Evolutionary conservation across 179 eudicot genomes (phyloP).

Genomic region (Vitellaria paradoxa): DNA sequence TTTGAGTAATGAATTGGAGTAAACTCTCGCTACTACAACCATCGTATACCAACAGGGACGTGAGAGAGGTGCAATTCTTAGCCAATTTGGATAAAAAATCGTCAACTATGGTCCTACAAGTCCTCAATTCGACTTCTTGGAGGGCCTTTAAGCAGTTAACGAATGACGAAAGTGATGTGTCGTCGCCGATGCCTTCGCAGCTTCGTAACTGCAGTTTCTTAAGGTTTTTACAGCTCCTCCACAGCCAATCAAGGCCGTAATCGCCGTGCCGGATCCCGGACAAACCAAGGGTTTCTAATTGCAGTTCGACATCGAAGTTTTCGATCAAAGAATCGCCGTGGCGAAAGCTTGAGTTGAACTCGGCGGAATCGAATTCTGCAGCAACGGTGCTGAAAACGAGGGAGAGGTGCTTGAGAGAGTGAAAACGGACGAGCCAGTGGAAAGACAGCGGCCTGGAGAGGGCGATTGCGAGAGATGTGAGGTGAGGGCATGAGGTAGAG

Average conservation of each 20-base stretch:
- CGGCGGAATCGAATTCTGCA: background rate
- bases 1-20: slow-evolving; percentile 42
- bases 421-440: slow-evolving; percentile 28
- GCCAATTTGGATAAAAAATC: slow-evolving; percentile 34
- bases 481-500: slow-evolving; percentile 28
- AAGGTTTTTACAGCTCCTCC: slow-evolving; percentile 47
- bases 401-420: slow-evolving; percentile 30
- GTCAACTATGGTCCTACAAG: slow-evolving; percentile 40
- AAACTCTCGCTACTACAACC: slow-evolving; percentile 49
- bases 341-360: background rate
- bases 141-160: slow-evolving; percentile 22
- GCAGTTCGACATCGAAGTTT: slow-evolving; percentile 18
- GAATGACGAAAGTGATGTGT: slow-evolving; percentile 31
- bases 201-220: slow-evolving; percentile 35
- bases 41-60: slow-evolving; percentile 48
- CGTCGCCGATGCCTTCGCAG: slow-evolving; percentile 54
- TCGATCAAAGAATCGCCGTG: background rate
- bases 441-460: slow-evolving; percentile 43
- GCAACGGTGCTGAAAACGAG: slow-evolving; percentile 15
- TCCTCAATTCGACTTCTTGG: slow-evolving; percentile 50
- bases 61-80: slow-evolving; percentile 29
- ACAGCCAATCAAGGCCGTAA: slow-evolving; percentile 43
- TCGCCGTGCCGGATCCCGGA: slow-evolving; percentile 36
- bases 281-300: slow-evolving; percentile 35
- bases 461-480: slow-evolving; percentile 35